Percentiles rank a stretch among this genome's conserved stretches.
These are phyloP conservation scores for Escovopsis sp. DNA, from an alignment of 2,329 filamentous ascomycete species.

Conservation along the genomic window DNA sequence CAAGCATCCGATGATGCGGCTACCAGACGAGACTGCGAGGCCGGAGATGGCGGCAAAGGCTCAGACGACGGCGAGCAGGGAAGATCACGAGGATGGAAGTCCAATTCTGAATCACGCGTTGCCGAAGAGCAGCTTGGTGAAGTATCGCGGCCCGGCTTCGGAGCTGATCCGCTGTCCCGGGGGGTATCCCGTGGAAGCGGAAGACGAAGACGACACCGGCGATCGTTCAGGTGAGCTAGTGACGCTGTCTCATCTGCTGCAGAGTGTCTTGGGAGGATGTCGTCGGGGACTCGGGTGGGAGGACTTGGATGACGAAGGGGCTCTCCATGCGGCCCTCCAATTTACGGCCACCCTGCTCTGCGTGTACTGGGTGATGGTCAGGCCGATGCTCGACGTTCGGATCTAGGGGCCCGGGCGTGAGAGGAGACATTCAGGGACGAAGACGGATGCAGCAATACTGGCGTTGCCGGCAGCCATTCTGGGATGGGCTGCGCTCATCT, in stretches of 20 bases:
- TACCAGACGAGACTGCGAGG: neutral
- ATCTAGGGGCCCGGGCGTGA: conserved; percentile 15
- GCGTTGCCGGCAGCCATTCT: conserved; percentile 15
- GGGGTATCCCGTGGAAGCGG: conserved; percentile 14
- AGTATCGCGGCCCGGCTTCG: conserved; percentile 1
- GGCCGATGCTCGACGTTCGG: conserved; percentile 23
- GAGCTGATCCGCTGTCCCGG: conserved; percentile 11
- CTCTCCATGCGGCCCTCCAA: neutral
- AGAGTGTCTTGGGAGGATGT: neutral
- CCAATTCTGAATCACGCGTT: no score
- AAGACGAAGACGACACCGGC: conserved; percentile 15
- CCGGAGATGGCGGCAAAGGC: neutral
- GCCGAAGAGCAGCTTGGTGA: no score
- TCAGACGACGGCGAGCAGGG: neutral
- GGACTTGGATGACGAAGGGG: conserved; percentile 5
- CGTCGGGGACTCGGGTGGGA: conserved; percentile 5
- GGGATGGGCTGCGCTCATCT: conserved; percentile 11
- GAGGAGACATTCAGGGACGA: conserved; percentile 10
- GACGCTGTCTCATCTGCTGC: neutral
- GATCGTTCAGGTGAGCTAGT: conserved; percentile 11
- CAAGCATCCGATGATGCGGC: neutral
- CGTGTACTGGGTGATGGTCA: conserved; percentile 23
- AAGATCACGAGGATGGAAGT: no score
- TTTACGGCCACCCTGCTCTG: conserved; percentile 8
- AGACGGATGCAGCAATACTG: conserved; percentile 13